Conservation (phyloP, 2,329 filamentous ascomycete species). For the Talaromyces atroroseus region DNA sequence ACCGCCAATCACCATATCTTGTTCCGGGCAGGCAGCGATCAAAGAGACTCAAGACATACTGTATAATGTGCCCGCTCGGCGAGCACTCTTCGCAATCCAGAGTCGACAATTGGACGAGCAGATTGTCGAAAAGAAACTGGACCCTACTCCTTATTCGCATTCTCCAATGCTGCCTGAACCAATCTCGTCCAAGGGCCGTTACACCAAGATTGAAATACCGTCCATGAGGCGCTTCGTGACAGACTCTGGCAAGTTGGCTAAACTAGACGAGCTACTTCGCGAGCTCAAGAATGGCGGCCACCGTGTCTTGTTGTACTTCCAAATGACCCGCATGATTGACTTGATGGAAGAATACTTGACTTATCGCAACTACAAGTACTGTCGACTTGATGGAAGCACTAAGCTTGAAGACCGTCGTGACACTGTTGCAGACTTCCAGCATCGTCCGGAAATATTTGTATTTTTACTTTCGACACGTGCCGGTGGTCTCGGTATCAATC, state of each 20-base stretch:
- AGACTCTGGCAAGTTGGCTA: constrained; percentile 91
- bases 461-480: constrained; percentile 94
- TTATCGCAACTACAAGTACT: constrained; percentile 98
- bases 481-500: constrained; percentile 94
- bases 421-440: constrained; percentile 95
- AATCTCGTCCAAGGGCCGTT: constrained; percentile 73
- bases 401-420: constrained; percentile 96
- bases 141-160: constrained; percentile 47
- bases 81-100: constrained; percentile 63
- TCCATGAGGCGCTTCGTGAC: constrained; percentile 98
- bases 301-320: constrained; percentile 95
- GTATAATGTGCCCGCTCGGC: constrained; percentile 74
- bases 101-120: constrained; percentile 61
- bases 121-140: constrained; percentile 67
- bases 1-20: constrained; percentile 76
- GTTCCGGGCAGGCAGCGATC: constrained; percentile 60
- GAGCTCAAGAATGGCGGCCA: constrained; percentile 88
- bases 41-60: constrained; percentile 63
- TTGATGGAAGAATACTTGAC: constrained; percentile 98
- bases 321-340: constrained; percentile 99
- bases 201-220: constrained; percentile 85
- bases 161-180: constrained; percentile 74
- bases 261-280: constrained; percentile 79
- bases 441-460: constrained; percentile 88
- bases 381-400: constrained; percentile 90